Evolutionary conservation across 352 stramenopile genomes (phyloP).

Genomic region (Globisporangium abappressorium): DNA sequence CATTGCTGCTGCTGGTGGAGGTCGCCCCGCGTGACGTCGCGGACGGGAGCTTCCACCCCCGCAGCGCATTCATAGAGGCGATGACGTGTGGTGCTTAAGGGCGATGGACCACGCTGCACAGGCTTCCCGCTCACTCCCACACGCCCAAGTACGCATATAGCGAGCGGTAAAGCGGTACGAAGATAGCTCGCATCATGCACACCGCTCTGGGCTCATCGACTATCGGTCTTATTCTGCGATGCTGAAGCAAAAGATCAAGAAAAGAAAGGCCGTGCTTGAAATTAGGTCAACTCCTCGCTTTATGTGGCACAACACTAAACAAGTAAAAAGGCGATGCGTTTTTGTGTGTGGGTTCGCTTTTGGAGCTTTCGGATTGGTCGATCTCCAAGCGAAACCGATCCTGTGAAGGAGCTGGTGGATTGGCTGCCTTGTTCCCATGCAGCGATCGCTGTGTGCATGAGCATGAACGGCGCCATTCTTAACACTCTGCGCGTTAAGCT

Average conservation of each 20-base stretch:
- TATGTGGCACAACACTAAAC: not conserved
- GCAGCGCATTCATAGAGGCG: constrained; percentile 7
- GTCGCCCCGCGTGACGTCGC: not conserved
- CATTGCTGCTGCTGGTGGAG: not conserved
- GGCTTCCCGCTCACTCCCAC: not conserved
- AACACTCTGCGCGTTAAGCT: not conserved
- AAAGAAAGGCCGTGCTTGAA: not conserved
- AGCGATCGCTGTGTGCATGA: too few relatives aligned
- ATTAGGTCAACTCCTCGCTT: not conserved
- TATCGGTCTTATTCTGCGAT: not conserved
- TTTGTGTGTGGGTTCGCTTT: not conserved
- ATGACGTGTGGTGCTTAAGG: not conserved
- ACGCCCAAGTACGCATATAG: not conserved
- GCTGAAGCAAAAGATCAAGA: not conserved
- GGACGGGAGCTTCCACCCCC: constrained; percentile 1
- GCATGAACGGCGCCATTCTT: not conserved
- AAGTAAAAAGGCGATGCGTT: not conserved
- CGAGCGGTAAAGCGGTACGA: not conserved
- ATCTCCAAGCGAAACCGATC: not conserved
- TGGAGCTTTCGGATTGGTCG: not conserved
- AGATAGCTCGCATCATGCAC: not conserved
- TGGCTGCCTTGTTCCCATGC: too few relatives aligned
- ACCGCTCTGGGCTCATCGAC: not conserved
- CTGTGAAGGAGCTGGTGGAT: too few relatives aligned
- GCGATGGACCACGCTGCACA: not conserved